Conservation (phyloP, 176 grass and related monocot genomes). For the Poa annua region DNA sequence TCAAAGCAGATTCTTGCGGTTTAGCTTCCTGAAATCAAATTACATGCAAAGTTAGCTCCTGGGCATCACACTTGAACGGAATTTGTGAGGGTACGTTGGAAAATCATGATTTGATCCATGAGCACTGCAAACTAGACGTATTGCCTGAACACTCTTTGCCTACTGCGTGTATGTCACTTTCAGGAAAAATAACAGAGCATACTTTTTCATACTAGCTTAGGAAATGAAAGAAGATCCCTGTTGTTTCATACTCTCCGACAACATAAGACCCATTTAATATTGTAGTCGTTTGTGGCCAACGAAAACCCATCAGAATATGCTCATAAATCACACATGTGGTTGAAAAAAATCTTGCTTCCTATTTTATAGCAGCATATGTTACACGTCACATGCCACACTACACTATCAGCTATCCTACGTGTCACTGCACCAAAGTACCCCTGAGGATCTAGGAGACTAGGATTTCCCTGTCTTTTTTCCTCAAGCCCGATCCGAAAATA, state of each 20-base stretch:
- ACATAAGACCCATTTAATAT: background rate
- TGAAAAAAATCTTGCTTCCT: background rate
- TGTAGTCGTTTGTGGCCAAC: constrained; percentile 4
- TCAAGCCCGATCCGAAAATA: background rate
- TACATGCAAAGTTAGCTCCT: background rate
- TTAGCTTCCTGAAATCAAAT: constrained; percentile 58
- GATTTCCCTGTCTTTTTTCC: background rate
- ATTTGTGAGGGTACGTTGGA: background rate
- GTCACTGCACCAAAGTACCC: background rate
- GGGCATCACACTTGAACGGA: background rate
- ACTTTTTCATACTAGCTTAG: background rate
- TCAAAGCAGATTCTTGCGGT: constrained; percentile 60
- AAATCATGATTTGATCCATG: background rate
- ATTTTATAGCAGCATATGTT: constrained; percentile 1
- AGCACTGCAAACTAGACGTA: background rate
- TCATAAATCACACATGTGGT: background rate
- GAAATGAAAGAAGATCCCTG: constrained; percentile 27
- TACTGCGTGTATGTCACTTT: background rate
- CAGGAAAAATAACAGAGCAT: background rate
- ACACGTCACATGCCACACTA: background rate
- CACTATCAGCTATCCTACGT: background rate
- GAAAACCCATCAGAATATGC: constrained; percentile 41
- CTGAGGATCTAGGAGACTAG: background rate
- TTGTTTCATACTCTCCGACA: constrained; percentile 1
- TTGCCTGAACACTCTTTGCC: background rate